Evolutionary conservation across 345 rosid genomes (phyloP).

Genomic region (Pistacia vera): DNA sequence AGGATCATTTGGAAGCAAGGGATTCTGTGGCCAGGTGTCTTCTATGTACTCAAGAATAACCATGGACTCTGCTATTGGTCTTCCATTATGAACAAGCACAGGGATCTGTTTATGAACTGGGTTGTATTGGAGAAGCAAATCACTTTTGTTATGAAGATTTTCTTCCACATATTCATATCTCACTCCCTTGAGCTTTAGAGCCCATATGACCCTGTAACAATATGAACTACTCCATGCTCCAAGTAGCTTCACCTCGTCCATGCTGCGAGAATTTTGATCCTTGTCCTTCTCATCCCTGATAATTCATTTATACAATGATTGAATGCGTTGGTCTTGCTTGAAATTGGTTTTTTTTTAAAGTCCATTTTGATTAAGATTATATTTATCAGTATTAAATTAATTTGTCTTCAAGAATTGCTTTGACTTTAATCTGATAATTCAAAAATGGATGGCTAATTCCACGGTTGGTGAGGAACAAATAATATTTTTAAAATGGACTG

Average conservation of each 20-base stretch:
- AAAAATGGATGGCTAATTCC: background rate
- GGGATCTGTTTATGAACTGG: constrained; percentile 48
- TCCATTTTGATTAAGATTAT: background rate
- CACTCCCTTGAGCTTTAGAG: constrained; percentile 37
- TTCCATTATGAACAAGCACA: constrained; percentile 38
- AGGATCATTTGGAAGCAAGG: constrained; percentile 32
- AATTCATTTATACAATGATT: background rate
- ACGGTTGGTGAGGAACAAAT: background rate
- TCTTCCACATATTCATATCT: constrained; percentile 35
- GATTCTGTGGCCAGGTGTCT: constrained; percentile 29
- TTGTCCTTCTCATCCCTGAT: constrained; percentile 1
- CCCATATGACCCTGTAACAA: constrained; percentile 35
- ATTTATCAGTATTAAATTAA: background rate
- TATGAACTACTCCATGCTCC: constrained; percentile 41
- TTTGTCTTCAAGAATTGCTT: background rate
- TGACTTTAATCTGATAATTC: background rate
- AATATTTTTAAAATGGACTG: no score
- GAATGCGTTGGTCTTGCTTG: constrained; percentile 6
- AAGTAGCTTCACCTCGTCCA: constrained; percentile 37
- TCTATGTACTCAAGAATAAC: constrained; percentile 36
- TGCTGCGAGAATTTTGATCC: background rate
- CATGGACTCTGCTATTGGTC: constrained; percentile 32
- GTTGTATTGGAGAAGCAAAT: constrained; percentile 32
- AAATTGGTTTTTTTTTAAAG: background rate
- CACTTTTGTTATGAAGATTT: constrained; percentile 36